Conservation (phyloP, 805 yeast species). For the Soucietia sequanensis region DNA sequence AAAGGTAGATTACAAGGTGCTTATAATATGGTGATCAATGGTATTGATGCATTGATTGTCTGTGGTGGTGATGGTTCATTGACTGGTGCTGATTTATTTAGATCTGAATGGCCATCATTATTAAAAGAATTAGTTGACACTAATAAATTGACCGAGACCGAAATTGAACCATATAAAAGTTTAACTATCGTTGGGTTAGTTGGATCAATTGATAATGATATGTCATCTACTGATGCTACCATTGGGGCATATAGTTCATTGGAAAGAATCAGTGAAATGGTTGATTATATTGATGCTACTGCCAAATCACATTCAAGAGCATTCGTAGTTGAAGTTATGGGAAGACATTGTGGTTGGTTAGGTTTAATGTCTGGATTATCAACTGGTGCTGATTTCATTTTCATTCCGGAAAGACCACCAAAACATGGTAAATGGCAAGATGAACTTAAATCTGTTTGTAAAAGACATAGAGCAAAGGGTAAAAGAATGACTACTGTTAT, state of each 20-base stretch:
- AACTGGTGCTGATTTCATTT: constrained; percentile 76
- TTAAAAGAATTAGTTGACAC: constrained; percentile 52
- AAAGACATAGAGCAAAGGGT: constrained; percentile 67
- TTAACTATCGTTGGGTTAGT: constrained; percentile 73
- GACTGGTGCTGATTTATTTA: constrained; percentile 77
- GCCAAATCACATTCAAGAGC: constrained; percentile 83
- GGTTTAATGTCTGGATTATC: constrained; percentile 80
- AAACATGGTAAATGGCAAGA: constrained; percentile 61
- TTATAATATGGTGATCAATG: constrained; percentile 62
- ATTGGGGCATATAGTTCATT: constrained; percentile 80
- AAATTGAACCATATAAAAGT: constrained; percentile 49
- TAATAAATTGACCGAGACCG: constrained; percentile 45
- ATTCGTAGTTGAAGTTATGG: constrained; percentile 85
- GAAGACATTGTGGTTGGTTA: constrained; percentile 88
- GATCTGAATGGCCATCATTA: constrained; percentile 76
- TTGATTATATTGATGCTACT: constrained; percentile 82
- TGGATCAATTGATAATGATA: constrained; percentile 83
- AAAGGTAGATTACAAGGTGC: constrained; percentile 65
- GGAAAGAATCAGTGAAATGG: constrained; percentile 69
- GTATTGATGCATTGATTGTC: constrained; percentile 75
- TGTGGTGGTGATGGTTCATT: constrained; percentile 85
- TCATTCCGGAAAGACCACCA: constrained; percentile 80
- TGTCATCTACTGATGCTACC: constrained; percentile 82
- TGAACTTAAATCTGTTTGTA: constrained; percentile 61
- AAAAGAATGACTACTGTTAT: constrained; percentile 76